Base-by-base conservation (phyloP, 495 filamentous ascomycete species). In the Rusavskia elegans region DNA sequence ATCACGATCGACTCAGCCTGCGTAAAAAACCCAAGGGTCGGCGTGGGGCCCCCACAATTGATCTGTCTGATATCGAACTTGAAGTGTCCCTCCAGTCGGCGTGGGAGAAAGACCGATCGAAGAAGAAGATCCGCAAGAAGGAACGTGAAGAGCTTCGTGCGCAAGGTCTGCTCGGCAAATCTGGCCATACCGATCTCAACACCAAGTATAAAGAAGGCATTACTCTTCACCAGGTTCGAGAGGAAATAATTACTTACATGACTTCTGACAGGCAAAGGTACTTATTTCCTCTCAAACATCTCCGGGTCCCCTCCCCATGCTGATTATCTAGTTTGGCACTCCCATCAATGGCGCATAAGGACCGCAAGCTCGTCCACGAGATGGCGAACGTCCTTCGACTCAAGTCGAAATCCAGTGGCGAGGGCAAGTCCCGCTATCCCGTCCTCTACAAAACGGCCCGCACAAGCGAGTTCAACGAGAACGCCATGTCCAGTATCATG, bases 321-420 rank as follows among this genome's bases (percentile, higher is more conserved):
- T 17, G 21, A 51, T 50, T 52, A 57, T 45, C 50, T 32, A 95
- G 88, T 48, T 71, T 89, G 13, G 65, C 82, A 19, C 68, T 98
- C 11, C 89, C 92, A 5, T 87, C 90, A 2, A 90, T 98, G 79
- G 78, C 82, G 27, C 88, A 85, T 56, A 64, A 74, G 2, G 74
- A 78, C 32, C 85, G 92, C 51, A 88, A 83, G 60, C 63, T 75
- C 11, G 73, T 95, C 13, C 92, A 98, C 61, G 72, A 83, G 32
- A 58, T 94, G 32, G 86, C 85, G 5, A 73, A 73, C 57, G 67
- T 70, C 16, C 74, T 95, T 57, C 74, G 75, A 13, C 67, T 97
- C 50, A 93, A 85, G 55, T 94, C 88, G 2, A 83, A 89, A 59
- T 95, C 89, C 1, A 70, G 72, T 11, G 92, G 92, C n/a, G 70